A percentile compares a stretch with the other conserved stretches of the same genome.
Evolutionary conservation across 2,329 filamentous ascomycete genomes (phyloP).

Genomic region (Fusarium foetens): DNA sequence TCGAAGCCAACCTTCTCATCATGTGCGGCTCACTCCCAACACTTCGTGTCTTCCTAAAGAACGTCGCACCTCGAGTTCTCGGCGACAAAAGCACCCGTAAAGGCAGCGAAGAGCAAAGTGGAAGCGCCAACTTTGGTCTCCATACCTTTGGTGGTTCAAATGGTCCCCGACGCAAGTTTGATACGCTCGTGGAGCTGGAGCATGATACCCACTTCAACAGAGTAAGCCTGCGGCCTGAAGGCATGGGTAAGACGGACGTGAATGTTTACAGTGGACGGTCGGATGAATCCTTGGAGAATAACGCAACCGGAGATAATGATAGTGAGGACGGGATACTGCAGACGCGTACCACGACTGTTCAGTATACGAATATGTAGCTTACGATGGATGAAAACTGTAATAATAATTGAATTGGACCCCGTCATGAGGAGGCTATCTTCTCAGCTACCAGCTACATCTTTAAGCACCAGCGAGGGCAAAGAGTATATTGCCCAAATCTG

Average conservation of each 20-base stretch:
- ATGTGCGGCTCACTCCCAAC: conserved; percentile 17
- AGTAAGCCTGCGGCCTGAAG: not conserved
- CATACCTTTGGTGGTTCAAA: conserved; percentile 12
- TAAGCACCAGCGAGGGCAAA: rapidly evolving
- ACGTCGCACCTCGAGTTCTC: conserved; percentile 8
- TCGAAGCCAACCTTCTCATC: conserved; percentile 7
- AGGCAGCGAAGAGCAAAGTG: not conserved
- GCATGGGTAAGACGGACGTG: not conserved
- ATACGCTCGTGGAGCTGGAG: conserved; percentile 11
- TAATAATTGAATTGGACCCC: not conserved
- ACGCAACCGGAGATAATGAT: not conserved
- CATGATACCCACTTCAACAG: conserved; percentile 10
- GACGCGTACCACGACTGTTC: conserved; percentile 1
- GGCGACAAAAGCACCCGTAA: not conserved
- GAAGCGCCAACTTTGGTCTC: not conserved
- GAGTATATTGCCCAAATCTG: not conserved
- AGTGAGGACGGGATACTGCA: conserved; percentile 16
- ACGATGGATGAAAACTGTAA: not conserved
- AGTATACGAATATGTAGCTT: not conserved
- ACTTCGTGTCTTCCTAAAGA: conserved; percentile 4
- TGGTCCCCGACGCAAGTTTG: conserved; percentile 5
- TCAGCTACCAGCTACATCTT: rapidly evolving
- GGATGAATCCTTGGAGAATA: not conserved
- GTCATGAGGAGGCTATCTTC: not conserved
- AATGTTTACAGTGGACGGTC: not conserved